phyloP scores from a whole-genome alignment of 2,329 filamentous ascomycete species.

The Pyrenophora teres region DNA sequence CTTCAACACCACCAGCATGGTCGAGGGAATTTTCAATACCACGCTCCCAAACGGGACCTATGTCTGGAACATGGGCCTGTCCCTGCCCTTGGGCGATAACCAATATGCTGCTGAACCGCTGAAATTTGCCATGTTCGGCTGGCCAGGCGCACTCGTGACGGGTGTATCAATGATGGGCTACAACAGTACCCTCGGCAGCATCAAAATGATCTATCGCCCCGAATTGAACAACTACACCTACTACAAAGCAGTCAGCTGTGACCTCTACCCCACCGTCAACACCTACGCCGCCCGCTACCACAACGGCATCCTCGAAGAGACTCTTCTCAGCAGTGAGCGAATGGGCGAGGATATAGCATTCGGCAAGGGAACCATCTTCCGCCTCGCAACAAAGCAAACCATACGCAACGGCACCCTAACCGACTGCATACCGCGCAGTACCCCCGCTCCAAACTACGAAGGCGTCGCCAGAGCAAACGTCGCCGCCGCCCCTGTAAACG shows the following conservation, averaged over 20 bases:
- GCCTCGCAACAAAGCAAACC: neutral
- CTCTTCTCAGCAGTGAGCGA: neutral
- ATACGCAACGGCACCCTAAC: neutral
- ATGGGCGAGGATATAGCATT: conserved; percentile 1
- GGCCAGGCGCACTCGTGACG: conserved; percentile 1
- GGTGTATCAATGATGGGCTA: neutral
- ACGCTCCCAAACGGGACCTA: neutral
- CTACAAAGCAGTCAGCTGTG: conserved; percentile 3
- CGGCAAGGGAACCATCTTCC: neutral
- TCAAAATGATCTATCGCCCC: neutral
- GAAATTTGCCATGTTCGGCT: neutral
- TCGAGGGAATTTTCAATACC: neutral
- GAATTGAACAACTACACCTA: neutral
- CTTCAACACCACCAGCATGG: neutral
- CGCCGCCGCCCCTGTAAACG: neutral
- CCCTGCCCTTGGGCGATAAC: neutral
- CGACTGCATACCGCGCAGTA: neutral
- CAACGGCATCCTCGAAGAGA: conserved; percentile 4
- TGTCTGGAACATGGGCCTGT: conserved; percentile 1
- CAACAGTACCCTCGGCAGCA: neutral
- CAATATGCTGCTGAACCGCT: neutral
- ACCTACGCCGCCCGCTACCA: conserved; percentile 6
- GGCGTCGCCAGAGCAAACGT: neutral
- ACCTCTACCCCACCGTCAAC: conserved; percentile 7
- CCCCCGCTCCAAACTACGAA: neutral